Base-by-base conservation (phyloP, 1,284 basidiomycete genomes). In the Dichomitus squalens region DNA sequence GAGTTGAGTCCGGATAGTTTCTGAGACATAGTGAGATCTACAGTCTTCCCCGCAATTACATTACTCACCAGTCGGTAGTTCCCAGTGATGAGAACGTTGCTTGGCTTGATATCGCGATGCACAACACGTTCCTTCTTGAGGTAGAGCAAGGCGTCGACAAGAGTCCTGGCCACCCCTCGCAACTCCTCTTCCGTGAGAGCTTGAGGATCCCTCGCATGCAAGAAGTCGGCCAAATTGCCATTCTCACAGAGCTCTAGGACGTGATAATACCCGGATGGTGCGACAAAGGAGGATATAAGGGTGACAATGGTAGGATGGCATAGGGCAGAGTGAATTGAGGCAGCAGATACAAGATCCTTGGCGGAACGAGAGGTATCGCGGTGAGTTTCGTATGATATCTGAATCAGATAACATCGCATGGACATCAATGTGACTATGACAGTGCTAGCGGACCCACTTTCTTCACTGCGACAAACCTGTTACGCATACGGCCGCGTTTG, bases 261-360 rank as follows among this genome's bases (percentile, higher is more conserved):
- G 40, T 80, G 74, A 53, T 75, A 78, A 25, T 65, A 64, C 12
- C 70, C 70, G 5, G 62, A 62, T 7, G 70, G 59, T 0, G 72
- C 71, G n/a, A 66, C 62, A 58, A 81, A 80, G 3, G 64, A 64
- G 7, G 77, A 77, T n/a, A 80, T 72, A 2, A 83, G 65, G n/a
- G 81, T 76, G 11, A 80, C 70, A 55, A 84, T 72, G 35, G 74
- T 76, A 4, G 81, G 82, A 64, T 84, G 82, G 62, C 75, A 76
- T 8, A 83, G 69, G 0, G 75, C 67, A 55, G 74, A 74, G 59
- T 82, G 79, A 25, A 82, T 52, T 1, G 65, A 41, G 3, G 66
- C 55, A 4, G 70, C 64, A 7, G 64, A 38, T 3, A 44, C 47
- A 8, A 25, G 39, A 25, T 58, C 59, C 40, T 43, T 52, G 43